Evolutionary conservation across 2,329 filamentous ascomycete genomes (phyloP).

Genomic region (Colletotrichum tanaceti): DNA sequence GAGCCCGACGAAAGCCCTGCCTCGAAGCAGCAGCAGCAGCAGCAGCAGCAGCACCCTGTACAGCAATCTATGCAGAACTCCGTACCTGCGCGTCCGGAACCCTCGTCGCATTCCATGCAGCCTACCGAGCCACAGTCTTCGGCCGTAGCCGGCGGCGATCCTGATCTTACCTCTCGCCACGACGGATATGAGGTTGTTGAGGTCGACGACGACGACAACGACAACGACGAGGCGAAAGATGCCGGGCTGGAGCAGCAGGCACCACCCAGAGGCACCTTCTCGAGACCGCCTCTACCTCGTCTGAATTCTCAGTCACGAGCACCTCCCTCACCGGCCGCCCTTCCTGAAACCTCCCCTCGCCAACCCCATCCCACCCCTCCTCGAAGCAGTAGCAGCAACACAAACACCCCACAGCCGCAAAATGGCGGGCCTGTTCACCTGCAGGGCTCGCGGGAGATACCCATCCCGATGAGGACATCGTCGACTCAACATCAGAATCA

Average conservation of each 20-base stretch:
- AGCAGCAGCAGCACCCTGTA: not conserved
- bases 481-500: constrained; percentile 30
- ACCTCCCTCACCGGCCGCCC: constrained; percentile 24
- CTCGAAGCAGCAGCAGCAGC: constrained; percentile 6
- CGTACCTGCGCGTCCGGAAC: constrained; percentile 21
- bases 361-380: constrained; percentile 18
- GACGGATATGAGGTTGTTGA: constrained; percentile 41
- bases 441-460: constrained; percentile 39
- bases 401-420: constrained; percentile 27
- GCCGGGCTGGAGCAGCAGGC: constrained; percentile 29
- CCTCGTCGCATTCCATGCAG: constrained; percentile 32
- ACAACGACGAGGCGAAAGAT: constrained; percentile 7
- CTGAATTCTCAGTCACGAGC: constrained; percentile 41
- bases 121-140: constrained; percentile 19
- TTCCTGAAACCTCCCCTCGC: constrained; percentile 22
- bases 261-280: constrained; percentile 23
- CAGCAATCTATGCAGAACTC: constrained; percentile 27
- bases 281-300: constrained; percentile 35
- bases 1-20: constrained; percentile 23
- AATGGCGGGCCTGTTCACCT: constrained; percentile 33
- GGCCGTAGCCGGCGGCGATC: constrained; percentile 24
- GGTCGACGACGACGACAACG: constrained; percentile 34
- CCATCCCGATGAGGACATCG: constrained; percentile 34
- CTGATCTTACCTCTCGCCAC: constrained; percentile 26
- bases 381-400: constrained; percentile 21